Percentiles rank a stretch among this genome's conserved stretches.
These are phyloP conservation scores for Lentinus tigrinus DNA, from an alignment of 768 basidiomycete genomes.

Conservation along the genomic window DNA sequence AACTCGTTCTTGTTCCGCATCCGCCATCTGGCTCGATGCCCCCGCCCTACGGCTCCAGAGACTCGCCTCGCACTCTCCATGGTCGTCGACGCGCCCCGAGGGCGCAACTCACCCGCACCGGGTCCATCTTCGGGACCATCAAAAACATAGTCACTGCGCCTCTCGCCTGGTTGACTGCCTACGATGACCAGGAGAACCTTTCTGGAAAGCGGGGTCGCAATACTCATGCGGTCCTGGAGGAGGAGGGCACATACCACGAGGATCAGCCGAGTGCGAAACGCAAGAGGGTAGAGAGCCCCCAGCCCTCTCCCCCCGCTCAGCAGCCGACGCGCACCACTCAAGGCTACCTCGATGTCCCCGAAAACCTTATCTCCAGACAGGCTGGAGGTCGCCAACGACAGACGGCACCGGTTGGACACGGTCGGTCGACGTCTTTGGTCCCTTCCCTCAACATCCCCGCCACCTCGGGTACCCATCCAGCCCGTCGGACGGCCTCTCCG, in stretches of 20 bases:
- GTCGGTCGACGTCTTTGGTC: constrained; percentile 18
- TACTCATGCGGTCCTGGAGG: constrained; percentile 16
- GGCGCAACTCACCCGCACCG: constrained; percentile 24
- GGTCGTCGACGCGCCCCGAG: constrained; percentile 10
- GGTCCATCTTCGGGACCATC: constrained; percentile 33
- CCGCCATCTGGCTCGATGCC: constrained; percentile 16
- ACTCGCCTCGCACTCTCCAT: constrained; percentile 12
- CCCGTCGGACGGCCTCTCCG: constrained; percentile 20
- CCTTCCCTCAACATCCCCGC: constrained; percentile 12
- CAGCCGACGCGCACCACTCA: constrained; percentile 13
- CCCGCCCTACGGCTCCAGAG: constrained; percentile 8
- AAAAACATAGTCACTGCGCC: constrained; percentile 35
- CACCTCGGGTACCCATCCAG: constrained; percentile 4
- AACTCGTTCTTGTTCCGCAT: constrained; percentile 9
- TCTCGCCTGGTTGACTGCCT: constrained; percentile 31
- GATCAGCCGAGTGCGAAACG: constrained; percentile 28
- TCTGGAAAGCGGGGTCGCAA: constrained; percentile 33
- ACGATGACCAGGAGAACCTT: constrained; percentile 29
- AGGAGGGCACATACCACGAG: constrained; percentile 18
- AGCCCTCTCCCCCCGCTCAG: constrained; percentile 1
- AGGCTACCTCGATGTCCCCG: constrained; percentile 34
- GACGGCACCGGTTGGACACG: constrained; percentile 12
- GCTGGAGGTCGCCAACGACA: constrained; percentile 8
- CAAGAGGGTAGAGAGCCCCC: constrained; percentile 29
- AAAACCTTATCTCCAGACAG: constrained; percentile 9